phyloP scores from a whole-genome alignment of 139 green algal species.

The Micractinium sp. region DNA sequence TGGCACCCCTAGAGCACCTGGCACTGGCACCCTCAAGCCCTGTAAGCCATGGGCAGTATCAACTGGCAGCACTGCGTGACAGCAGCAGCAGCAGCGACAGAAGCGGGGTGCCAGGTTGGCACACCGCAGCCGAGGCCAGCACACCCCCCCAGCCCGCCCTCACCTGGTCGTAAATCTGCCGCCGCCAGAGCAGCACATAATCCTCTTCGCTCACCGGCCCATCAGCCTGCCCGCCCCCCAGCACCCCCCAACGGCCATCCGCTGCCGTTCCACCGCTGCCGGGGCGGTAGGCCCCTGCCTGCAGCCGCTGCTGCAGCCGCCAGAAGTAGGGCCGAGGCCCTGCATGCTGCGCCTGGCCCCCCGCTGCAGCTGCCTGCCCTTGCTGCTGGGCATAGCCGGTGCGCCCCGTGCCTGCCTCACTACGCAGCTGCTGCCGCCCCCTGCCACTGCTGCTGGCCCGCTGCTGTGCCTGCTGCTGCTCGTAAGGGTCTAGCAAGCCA shows the following conservation, averaged over 20 bases:
- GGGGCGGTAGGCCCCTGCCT: background rate
- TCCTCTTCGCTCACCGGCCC: constrained; percentile 17
- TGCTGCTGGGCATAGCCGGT: background rate
- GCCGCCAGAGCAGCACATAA: constrained; percentile 32
- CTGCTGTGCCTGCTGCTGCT: constrained; percentile 7
- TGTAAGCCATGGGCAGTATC: too few relatives aligned
- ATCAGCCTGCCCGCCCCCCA: background rate
- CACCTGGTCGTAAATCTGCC: constrained; percentile 48
- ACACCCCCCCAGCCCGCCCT: background rate
- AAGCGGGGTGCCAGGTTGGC: background rate
- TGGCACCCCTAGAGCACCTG: background rate
- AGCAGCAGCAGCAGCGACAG: background rate
- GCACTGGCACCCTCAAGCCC: too few relatives aligned
- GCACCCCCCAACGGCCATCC: background rate
- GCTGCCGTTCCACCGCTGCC: background rate
- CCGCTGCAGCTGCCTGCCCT: background rate
- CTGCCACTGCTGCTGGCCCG: background rate
- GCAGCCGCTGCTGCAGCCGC: constrained; percentile 49
- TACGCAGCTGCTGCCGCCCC: background rate
- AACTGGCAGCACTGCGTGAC: background rate
- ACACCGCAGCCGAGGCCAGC: background rate
- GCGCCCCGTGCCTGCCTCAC: background rate
- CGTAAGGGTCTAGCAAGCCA: constrained; percentile 5
- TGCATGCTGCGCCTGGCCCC: background rate
- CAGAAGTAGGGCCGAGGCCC: constrained; percentile 53